Base-by-base conservation (phyloP, 768 basidiomycete species). In the Mycena alexandri region DNA sequence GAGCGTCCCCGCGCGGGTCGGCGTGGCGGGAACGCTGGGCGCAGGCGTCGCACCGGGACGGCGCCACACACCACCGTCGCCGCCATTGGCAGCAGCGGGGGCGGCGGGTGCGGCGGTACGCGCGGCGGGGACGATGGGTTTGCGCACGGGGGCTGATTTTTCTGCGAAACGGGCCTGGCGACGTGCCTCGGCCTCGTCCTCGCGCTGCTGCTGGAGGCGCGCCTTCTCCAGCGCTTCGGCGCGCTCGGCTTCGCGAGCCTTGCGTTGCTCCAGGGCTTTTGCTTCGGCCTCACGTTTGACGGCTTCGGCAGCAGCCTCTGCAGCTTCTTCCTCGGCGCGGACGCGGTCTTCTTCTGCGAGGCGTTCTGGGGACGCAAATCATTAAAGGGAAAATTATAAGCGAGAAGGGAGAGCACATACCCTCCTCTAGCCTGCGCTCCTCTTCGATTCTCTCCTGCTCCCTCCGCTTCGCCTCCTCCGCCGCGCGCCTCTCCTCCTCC, bases 181-280 rank as follows among this genome's bases (percentile, higher is more conserved):
- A 64, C 84, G 81, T 58, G 81, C 81, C 78, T 86, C 86, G 1
- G 92, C 91, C 66, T 93, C 91, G n/a, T 90, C 89, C 72, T 92
- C 93, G 43, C 90, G 85, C 71, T 89, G 86, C 14, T 78, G 79
- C 68, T 87, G 91, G 55, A 84, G 79, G n/a, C 85, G 87, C 1
- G 87, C 89, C 29, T 85, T 78, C 61, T 92, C 89, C 16, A 78
- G 19, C 0, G 82, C 83, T 17, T 84, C 87, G 17, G 84, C 84
- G 44, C 86, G 83, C 62, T 86, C 85, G 29, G 73, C 79, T 58
- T 85, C 83, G 25, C 85, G 89, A 51, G 84, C 75, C 63, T 85
- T 87, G 54, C 91, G 90, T 29, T 79, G 68, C 1, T 82, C 85
- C 2, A 77, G 79, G 0, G 72, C 70, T 42, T 84, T 86, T 70